phyloP scores from a whole-genome alignment of 495 filamentous ascomycete genomes.

The Staphylotrichum tortipilum region DNA sequence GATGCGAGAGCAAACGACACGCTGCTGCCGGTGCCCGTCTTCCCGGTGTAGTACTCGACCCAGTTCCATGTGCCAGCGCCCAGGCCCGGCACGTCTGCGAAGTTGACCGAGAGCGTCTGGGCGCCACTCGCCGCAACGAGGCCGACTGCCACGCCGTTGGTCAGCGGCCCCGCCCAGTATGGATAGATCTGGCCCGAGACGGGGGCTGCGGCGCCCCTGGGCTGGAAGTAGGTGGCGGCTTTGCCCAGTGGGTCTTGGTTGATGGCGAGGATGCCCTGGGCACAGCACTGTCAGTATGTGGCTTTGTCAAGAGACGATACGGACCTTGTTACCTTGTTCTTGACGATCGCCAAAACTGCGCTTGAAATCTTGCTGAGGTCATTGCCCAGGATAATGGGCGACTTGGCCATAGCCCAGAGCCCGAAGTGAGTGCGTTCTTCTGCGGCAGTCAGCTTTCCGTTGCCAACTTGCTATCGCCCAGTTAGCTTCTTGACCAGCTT shows the following conservation, averaged over 20 bases:
- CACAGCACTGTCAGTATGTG: too few species aligned
- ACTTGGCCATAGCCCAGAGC: constrained; percentile 51
- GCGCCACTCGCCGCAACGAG: constrained; percentile 38
- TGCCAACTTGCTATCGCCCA: too few species aligned
- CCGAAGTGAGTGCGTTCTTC: constrained; percentile 49
- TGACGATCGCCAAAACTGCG: constrained; percentile 37
- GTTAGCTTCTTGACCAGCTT: too few species aligned
- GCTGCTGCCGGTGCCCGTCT: constrained; percentile 9
- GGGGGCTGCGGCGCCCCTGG: constrained; percentile 51
- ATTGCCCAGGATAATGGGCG: constrained; percentile 39
- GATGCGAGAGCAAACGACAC: constrained; percentile 9
- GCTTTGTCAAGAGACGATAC: too few species aligned
- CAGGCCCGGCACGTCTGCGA: constrained; percentile 48
- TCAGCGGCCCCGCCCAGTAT: constrained; percentile 18
- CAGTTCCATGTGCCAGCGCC: constrained; percentile 6
- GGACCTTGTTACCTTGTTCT: too few species aligned
- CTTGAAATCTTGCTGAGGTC: constrained; percentile 42
- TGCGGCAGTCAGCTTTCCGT: constrained; percentile 20
- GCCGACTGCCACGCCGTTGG: constrained; percentile 46
- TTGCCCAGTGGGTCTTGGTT: constrained; percentile 47
- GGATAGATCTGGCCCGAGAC: constrained; percentile 45
- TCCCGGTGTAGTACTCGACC: constrained; percentile 31
- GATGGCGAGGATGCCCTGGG: constrained; percentile 43
- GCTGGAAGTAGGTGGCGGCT: constrained; percentile 53
- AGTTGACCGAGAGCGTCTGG: constrained; percentile 37